phyloP scores from a whole-genome alignment of 495 filamentous ascomycete genomes.

The Schizothecium vesticola region DNA sequence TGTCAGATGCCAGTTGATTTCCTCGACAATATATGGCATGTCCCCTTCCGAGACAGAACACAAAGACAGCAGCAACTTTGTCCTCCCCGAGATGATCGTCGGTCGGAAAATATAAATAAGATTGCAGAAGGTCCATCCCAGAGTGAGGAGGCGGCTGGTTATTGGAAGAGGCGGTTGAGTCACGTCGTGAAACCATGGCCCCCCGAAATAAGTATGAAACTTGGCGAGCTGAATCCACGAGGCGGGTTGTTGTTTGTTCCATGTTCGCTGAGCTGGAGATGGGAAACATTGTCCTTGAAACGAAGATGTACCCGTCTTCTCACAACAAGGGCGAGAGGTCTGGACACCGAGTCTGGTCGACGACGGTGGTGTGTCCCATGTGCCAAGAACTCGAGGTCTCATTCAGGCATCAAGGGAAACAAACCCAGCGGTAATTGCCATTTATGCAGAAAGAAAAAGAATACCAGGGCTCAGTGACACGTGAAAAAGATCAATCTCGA shows the following conservation, averaged over 20 bases:
- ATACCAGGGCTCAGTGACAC: slow-evolving; percentile 8
- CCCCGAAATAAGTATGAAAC: background rate
- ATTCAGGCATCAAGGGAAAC: slow-evolving; percentile 6
- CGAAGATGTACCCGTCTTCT: background rate
- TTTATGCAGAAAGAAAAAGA: slow-evolving; percentile 8
- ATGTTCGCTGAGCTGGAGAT: background rate
- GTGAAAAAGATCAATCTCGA: slow-evolving; percentile 19
- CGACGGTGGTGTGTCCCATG: background rate
- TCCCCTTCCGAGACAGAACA: background rate
- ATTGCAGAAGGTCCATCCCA: background rate
- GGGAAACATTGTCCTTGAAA: background rate
- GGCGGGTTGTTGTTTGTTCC: background rate
- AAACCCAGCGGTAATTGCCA: slow-evolving; percentile 7
- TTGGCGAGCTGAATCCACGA: background rate
- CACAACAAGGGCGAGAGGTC: background rate
- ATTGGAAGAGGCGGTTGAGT: background rate
- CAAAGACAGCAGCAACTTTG: background rate
- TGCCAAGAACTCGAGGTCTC: background rate
- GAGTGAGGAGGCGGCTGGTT: background rate
- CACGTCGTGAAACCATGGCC: background rate
- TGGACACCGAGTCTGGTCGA: background rate
- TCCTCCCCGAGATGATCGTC: background rate
- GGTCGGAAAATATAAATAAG: background rate
- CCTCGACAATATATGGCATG: background rate
- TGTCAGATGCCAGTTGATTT: background rate